Evolutionary conservation across 2,329 filamentous ascomycete species (phyloP).

Genomic region (Diaporthe ilicicola): DNA sequence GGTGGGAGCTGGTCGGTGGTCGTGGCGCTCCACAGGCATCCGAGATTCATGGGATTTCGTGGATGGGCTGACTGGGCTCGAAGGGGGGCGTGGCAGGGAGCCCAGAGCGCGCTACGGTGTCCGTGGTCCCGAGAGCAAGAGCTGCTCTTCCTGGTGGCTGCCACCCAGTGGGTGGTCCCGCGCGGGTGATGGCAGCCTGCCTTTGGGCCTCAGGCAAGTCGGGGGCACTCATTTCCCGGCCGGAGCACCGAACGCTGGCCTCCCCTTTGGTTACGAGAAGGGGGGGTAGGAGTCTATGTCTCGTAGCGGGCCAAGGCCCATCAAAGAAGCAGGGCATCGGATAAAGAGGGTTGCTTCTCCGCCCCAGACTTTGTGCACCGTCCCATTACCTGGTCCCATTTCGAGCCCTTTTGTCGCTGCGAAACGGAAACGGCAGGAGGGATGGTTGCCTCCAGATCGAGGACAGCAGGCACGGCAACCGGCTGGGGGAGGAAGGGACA

Average conservation of each 20-base stretch:
- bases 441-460: slow-evolving; percentile 24
- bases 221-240: slow-evolving; percentile 24
- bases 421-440: not conserved
- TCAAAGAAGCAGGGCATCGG: not conserved
- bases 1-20: slow-evolving; percentile 21
- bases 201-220: slow-evolving; percentile 16
- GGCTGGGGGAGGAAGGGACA: slow-evolving; percentile 17
- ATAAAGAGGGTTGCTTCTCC: not conserved
- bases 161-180: not conserved
- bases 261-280: not conserved
- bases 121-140: slow-evolving; percentile 31
- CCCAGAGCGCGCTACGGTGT: slow-evolving; percentile 27
- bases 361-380: not conserved
- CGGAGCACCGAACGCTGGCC: slow-evolving; percentile 32
- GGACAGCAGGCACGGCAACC: slow-evolving; percentile 33
- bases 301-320: not conserved
- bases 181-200: not conserved
- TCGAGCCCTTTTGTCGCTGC: not conserved
- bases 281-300: not conserved
- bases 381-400: not conserved
- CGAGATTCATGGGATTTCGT: slow-evolving; percentile 22
- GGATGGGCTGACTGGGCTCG: slow-evolving; percentile 28
- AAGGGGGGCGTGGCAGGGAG: slow-evolving; percentile 14
- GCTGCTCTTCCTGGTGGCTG: slow-evolving; percentile 11
- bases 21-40: slow-evolving; percentile 29